Conservation (phyloP, 495 filamentous ascomycete species). For the Xylaria telfairii region DNA sequence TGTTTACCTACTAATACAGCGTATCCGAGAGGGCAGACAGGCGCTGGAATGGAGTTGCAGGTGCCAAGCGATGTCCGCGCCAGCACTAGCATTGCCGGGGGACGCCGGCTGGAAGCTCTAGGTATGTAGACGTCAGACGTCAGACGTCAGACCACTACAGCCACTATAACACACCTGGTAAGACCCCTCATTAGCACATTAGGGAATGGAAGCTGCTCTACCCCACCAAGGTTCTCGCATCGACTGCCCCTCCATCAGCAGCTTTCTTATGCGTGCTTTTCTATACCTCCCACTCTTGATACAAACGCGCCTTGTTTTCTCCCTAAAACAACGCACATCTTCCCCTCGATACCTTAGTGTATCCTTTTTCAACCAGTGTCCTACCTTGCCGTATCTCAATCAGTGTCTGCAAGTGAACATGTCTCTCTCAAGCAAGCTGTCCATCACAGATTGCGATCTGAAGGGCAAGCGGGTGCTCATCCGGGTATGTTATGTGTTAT, state of each 20-base stretch:
- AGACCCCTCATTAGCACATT: constrained; percentile 1
- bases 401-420: constrained; percentile 60
- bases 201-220: constrained; percentile 3
- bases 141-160: constrained; percentile 15
- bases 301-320: constrained; percentile 11
- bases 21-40: not conserved
- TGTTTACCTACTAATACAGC: not conserved
- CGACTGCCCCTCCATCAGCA: constrained; percentile 26
- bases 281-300: constrained; percentile 2
- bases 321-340: constrained; percentile 4
- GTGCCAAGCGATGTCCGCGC: not conserved
- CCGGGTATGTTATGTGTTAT: constrained; percentile 71
- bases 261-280: constrained; percentile 24
- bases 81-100: not conserved
- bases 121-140: not conserved
- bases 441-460: constrained; percentile 93
- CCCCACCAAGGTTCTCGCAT: constrained; percentile 18
- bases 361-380: constrained; percentile 10
- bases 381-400: not conserved
- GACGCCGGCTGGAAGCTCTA: not conserved
- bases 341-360: not conserved
- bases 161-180: not conserved
- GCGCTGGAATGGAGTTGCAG: not conserved
- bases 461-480: constrained; percentile 98
- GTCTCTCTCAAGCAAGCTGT: constrained; percentile 98